Evolutionary conservation across 2,329 filamentous ascomycete species (phyloP).

Genomic region (Penicillium decumbens): DNA sequence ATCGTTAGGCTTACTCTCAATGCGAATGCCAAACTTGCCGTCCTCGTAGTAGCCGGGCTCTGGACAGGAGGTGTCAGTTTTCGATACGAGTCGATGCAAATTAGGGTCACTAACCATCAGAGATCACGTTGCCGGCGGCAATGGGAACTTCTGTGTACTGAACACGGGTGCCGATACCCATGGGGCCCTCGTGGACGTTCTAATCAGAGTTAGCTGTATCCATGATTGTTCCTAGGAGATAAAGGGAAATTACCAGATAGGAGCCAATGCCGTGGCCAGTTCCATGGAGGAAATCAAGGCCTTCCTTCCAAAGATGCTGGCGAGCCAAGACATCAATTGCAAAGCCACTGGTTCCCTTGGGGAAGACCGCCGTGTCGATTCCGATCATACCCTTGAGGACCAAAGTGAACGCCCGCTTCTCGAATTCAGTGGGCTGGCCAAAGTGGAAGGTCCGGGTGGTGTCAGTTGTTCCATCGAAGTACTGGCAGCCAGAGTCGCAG

Average conservation of each 20-base stretch:
- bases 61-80: conserved; percentile 19
- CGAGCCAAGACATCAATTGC: conserved; percentile 83
- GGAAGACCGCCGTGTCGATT: conserved; percentile 79
- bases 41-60: conserved; percentile 98
- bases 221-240: neutral
- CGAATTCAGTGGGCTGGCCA: conserved; percentile 72
- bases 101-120: conserved; percentile 53
- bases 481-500: conserved; percentile 97
- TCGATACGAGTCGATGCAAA: neutral
- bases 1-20: conserved; percentile 61
- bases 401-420: conserved; percentile 85
- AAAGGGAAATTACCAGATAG: conserved; percentile 55
- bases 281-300: conserved; percentile 91
- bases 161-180: conserved; percentile 87
- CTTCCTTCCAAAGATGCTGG: conserved; percentile 88
- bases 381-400: conserved; percentile 93
- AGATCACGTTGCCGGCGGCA: conserved; percentile 88
- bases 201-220: conserved; percentile 24
- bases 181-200: conserved; percentile 96
- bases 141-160: conserved; percentile 89
- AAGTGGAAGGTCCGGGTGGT: conserved; percentile 93
- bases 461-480: conserved; percentile 90
- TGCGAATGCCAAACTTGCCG: conserved; percentile 87
- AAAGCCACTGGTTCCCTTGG: conserved; percentile 91
- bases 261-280: conserved; percentile 95